Conservation (phyloP, 768 basidiomycete species). For the Termitomyces sp. region DNA sequence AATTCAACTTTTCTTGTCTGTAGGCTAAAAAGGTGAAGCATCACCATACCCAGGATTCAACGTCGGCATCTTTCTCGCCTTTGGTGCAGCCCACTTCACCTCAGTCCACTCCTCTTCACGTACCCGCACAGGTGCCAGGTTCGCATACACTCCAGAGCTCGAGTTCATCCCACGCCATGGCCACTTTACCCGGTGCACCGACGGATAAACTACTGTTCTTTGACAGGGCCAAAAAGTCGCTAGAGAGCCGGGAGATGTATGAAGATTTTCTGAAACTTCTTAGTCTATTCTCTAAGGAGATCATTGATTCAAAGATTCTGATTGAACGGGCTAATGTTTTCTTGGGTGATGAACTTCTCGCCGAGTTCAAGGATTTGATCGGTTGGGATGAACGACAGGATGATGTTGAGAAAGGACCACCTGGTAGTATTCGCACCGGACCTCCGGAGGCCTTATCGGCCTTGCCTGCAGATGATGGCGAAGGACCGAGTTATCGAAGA, state of each 20-base stretch:
- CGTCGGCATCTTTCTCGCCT: slow-evolving; percentile 49
- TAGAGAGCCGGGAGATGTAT: slow-evolving; percentile 72
- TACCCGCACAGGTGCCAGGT: slow-evolving; percentile 15
- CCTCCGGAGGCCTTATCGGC: slow-evolving; percentile 76
- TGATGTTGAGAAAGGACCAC: slow-evolving; percentile 62
- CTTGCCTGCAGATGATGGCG: slow-evolving; percentile 74
- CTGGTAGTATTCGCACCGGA: slow-evolving; percentile 70
- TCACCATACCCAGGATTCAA: slow-evolving; percentile 53
- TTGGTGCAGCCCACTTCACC: slow-evolving; percentile 41
- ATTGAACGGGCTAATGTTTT: slow-evolving; percentile 78
- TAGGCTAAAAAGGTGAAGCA: slow-evolving; percentile 64
- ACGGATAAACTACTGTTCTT: slow-evolving; percentile 89
- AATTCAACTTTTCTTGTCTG: slow-evolving; percentile 8
- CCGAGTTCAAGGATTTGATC: slow-evolving; percentile 82
- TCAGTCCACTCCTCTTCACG: slow-evolving; percentile 26
- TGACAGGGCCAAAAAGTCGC: slow-evolving; percentile 80
- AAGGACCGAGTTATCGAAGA: slow-evolving; percentile 91
- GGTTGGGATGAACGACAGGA: slow-evolving; percentile 69
- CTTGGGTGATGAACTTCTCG: slow-evolving; percentile 76
- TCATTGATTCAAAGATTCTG: slow-evolving; percentile 81
- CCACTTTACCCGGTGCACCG: slow-evolving; percentile 30
- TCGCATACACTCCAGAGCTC: slow-evolving; percentile 18
- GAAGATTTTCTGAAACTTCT: slow-evolving; percentile 95
- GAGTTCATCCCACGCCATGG: slow-evolving; percentile 21
- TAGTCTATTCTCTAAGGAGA: slow-evolving; percentile 84